Conservation (phyloP, 169 alveolate species). For the Plasmodium malariae region DNA sequence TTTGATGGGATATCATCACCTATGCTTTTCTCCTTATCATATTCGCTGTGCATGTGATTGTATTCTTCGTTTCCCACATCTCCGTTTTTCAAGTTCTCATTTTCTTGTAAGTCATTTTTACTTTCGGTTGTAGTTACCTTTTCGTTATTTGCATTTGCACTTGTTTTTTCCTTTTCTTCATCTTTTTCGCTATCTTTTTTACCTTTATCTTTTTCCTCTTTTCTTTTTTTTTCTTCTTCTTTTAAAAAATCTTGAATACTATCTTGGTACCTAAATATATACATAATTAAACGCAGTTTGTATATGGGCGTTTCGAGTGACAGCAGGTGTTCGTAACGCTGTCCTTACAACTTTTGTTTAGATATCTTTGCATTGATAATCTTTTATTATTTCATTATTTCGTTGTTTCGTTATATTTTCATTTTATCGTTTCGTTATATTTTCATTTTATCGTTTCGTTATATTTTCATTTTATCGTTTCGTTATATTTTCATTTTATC, state of each 20-base stretch:
- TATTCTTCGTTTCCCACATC: background rate
- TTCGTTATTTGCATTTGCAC: background rate
- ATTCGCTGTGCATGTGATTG: background rate
- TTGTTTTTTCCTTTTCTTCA: background rate
- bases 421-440: background rate
- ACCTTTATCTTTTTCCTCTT: background rate
- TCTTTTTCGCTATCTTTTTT: background rate
- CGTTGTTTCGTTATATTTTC: no score
- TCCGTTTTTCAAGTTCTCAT: no score
- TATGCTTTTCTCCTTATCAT: background rate
- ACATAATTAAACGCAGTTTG: no score
- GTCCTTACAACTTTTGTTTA: no score
- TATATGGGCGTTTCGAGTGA: background rate
- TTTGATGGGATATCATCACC: no score
- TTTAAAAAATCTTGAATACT: conserved; percentile 45
- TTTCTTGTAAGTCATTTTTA: background rate
- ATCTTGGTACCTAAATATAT: conserved; percentile 25
- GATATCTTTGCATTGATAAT: background rate
- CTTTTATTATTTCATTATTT: no score
- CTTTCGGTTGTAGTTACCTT: background rate
- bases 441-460: background rate
- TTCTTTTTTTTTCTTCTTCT: conserved; percentile 37
- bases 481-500: no score
- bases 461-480: background rate
- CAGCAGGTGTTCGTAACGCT: background rate